Percentiles rank a stretch among this genome's conserved stretches.
These are phyloP conservation scores for Fistulinella prunicolor DNA, from an alignment of 768 basidiomycete species.

Conservation along the genomic window DNA sequence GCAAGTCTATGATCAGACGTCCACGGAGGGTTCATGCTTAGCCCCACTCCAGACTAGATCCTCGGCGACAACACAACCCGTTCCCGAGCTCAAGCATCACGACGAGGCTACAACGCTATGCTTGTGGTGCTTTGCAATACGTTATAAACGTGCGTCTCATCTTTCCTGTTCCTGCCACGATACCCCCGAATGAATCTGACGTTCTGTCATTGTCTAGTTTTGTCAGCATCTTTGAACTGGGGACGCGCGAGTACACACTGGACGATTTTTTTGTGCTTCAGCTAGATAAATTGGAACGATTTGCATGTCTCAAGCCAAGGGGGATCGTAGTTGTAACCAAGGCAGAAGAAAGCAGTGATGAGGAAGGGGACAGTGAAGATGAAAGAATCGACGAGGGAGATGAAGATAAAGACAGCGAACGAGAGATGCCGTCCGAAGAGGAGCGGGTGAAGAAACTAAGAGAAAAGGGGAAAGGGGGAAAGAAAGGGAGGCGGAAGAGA, in stretches of 20 bases:
- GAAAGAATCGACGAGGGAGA: conserved; percentile 57
- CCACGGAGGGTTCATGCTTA: background rate
- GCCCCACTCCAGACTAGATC: background rate
- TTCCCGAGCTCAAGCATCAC: conserved; percentile 10
- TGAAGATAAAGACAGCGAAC: conserved; percentile 37
- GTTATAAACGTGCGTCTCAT: conserved; percentile 66
- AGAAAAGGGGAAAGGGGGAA: conserved; percentile 3
- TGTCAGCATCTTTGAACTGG: conserved; percentile 84
- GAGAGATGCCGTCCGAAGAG: conserved; percentile 10
- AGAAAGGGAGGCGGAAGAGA: conserved; percentile 22
- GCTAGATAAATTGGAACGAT: conserved; percentile 85
- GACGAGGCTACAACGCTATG: conserved; percentile 83
- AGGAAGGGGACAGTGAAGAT: conserved; percentile 57
- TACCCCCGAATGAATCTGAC: background rate
- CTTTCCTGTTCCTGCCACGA: background rate
- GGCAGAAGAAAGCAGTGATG: conserved; percentile 59
- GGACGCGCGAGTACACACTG: conserved; percentile 80
- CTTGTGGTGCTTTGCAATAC: conserved; percentile 80
- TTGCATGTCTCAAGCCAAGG: conserved; percentile 67
- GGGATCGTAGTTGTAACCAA: conserved; percentile 59
- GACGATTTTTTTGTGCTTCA: conserved; percentile 83
- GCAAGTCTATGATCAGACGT: background rate
- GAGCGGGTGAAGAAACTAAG: conserved; percentile 1
- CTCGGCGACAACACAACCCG: background rate
- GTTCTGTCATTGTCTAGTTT: conserved; percentile 60